Base-by-base conservation (phyloP, 768 basidiomycete species). In the Xanthoconium purpureum region DNA sequence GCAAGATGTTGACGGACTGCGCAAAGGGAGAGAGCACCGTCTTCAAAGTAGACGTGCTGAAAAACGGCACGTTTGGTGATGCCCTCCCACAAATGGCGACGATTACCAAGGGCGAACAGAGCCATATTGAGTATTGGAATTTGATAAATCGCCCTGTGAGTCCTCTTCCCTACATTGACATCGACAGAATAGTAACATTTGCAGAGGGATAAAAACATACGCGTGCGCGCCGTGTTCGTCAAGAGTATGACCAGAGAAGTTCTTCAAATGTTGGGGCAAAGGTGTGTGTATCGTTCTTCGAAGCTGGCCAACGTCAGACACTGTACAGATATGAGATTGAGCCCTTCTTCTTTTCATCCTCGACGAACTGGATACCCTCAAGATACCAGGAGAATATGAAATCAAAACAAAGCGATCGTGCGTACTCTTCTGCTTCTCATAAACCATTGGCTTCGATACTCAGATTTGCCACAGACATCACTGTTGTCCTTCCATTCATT, bases 341-440 rank as follows among this genome's bases (percentile, higher is more conserved):
- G 58, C 84, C 84, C 0, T 85, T 86, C 66, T 86, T 81, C 63
- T 86, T 84, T 65, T 81, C 83, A 0, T 84, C 83, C 1, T 80
- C 83, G 2, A 65, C 83, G 3, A 84, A 82, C 56, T 85, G 84
- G 84, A 88, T 86, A 58, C 85, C 85, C 3, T 82, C 83, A 1
- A 78, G 84, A 52, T 88, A 80, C 50, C 80, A 84, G 58, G 84
- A 85, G 60, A 78, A 75, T 47, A 54, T 77, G 1, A 36, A 59
- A 6, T 63, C 64, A 15, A 68, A 69, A 2, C 38, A 70, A 45
- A 78, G 82, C 61, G 84, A 86, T 68, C 84, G 83, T 85, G 60
- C 61, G 83, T 24, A 69, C 40, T 73, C 77, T 33, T 33, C 6
- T 30, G 2, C 9, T 72, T 77, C 9, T 48, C 59, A 13, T 65